A percentile compares a stretch with the other conserved stretches of the same genome.
Conservation (phyloP, 176 grass and related monocot species). For the Avena atlantica region DNA sequence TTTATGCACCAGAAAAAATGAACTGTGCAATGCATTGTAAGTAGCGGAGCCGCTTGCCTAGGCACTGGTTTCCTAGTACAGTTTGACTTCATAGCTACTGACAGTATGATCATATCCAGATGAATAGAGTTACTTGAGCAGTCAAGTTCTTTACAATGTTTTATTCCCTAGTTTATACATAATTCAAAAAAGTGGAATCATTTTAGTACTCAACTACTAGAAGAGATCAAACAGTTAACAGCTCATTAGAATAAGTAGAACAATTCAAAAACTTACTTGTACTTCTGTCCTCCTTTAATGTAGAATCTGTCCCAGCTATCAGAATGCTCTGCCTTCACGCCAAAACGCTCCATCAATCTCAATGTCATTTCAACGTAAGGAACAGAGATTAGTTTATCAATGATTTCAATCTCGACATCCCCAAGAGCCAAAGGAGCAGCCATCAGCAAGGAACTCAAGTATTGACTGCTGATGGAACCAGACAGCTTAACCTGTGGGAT, state of each 20-base stretch:
- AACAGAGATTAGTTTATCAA: slow-evolving; percentile 97
- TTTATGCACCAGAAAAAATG: not conserved
- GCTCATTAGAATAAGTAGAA: slow-evolving; percentile 34
- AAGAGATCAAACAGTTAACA: not conserved
- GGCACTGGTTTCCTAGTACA: not conserved
- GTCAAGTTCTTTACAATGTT: not conserved
- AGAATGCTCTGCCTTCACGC: slow-evolving; percentile 82
- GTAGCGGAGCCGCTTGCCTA: not conserved
- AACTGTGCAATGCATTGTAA: not conserved
- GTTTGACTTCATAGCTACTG: not conserved
- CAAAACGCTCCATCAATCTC: slow-evolving; percentile 95
- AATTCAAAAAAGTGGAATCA: not conserved
- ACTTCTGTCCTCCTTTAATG: slow-evolving; percentile 93
- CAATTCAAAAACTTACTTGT: slow-evolving; percentile 60
- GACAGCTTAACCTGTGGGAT: slow-evolving; percentile 80
- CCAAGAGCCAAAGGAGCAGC: slow-evolving; percentile 92
- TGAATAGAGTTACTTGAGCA: not conserved
- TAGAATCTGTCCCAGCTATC: slow-evolving; percentile 96
- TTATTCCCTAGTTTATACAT: not conserved
- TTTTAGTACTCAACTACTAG: not conserved
- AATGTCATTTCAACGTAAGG: slow-evolving; percentile 99
- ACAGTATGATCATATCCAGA: not conserved
- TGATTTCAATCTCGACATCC: slow-evolving; percentile 96
- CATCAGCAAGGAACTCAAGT: slow-evolving; percentile 95
- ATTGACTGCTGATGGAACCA: slow-evolving; percentile 98